A percentile compares a stretch with the other conserved stretches of the same genome.
These are phyloP conservation scores for Coemansia sp. DNA, from an alignment of 371 early-diverging fungal genomes.

Conservation along the genomic window DNA sequence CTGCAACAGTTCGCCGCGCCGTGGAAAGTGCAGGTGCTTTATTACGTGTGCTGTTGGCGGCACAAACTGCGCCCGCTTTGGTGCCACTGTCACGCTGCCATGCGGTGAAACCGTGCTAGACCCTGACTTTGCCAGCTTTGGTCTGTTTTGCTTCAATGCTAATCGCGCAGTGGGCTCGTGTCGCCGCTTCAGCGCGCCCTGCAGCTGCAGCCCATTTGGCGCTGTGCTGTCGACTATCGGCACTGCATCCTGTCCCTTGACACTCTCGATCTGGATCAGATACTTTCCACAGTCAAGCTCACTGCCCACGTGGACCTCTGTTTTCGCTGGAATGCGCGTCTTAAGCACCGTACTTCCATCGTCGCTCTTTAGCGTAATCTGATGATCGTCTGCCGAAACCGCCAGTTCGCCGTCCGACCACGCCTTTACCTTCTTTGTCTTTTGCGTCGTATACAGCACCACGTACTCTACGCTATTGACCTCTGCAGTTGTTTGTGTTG, in stretches of 20 bases:
- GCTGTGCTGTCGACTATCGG: neutral
- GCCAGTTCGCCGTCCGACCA: slow-evolving; percentile 42
- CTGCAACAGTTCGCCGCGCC: slow-evolving; percentile 43
- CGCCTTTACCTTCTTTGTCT: slow-evolving; percentile 43
- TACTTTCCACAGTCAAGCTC: slow-evolving; percentile 41
- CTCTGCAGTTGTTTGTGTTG: neutral
- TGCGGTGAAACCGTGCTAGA: neutral
- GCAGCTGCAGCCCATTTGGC: slow-evolving; percentile 5
- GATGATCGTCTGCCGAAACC: slow-evolving; percentile 4
- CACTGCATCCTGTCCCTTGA: slow-evolving; percentile 9
- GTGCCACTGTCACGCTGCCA: neutral
- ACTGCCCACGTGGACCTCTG: slow-evolving; percentile 17
- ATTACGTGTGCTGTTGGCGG: slow-evolving; percentile 23
- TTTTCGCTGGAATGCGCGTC: slow-evolving; percentile 19
- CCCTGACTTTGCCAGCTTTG: slow-evolving; percentile 9
- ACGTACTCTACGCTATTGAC: slow-evolving; percentile 12
- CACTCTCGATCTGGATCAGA: slow-evolving; percentile 33
- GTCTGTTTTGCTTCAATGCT: neutral
- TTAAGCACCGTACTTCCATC: slow-evolving; percentile 23
- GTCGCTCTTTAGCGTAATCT: slow-evolving; percentile 22
- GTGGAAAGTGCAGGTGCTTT: slow-evolving; percentile 37
- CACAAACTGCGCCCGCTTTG: slow-evolving; percentile 20
- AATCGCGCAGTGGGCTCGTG: neutral
- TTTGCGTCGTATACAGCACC: slow-evolving; percentile 45
- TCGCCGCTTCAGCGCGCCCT: slow-evolving; percentile 25